Percentiles rank a stretch among this genome's conserved stretches.
These are phyloP conservation scores for Salvia miltiorrhiza DNA, from an alignment of 257 asterid species.

Conservation along the genomic window DNA sequence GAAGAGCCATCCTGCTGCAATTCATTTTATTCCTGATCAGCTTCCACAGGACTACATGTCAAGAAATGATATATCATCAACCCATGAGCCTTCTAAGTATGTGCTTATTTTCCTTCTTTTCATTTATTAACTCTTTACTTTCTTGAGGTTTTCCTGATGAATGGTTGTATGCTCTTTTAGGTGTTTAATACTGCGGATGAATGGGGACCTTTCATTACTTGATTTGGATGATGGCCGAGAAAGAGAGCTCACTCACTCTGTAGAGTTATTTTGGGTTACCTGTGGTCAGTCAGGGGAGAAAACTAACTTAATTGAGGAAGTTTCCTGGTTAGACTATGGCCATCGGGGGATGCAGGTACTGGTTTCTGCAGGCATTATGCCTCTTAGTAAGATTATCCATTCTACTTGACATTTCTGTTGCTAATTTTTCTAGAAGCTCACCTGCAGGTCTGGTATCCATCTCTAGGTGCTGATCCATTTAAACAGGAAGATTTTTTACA, in stretches of 20 bases:
- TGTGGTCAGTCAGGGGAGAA: conserved; percentile 95
- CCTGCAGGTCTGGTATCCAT: conserved; percentile 99
- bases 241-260: conserved; percentile 93
- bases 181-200: conserved; percentile 84
- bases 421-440: conserved; percentile 42
- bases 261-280: conserved; percentile 97
- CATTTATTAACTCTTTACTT: conserved; percentile 13
- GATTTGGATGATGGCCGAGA: conserved; percentile 99
- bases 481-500: conserved; percentile 99
- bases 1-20: conserved; percentile 97
- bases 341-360: conserved; percentile 99
- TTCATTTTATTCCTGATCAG: conserved; percentile 95
- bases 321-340: conserved; percentile 98
- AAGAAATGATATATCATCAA: conserved; percentile 42
- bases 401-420: conserved; percentile 36
- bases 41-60: conserved; percentile 47
- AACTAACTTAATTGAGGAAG: conserved; percentile 95
- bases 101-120: conserved; percentile 25
- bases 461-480: conserved; percentile 85
- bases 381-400: not conserved
- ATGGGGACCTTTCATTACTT: conserved; percentile 96
- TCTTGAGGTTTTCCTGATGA: conserved; percentile 21
- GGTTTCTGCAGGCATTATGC: conserved; percentile 25
- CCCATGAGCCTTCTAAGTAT: conserved; percentile 83
- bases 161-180: conserved; percentile 38